These are phyloP conservation scores for Scheffersomyces amazonensis DNA, from an alignment of 805 yeast genomes.

Conservation along the genomic window DNA sequence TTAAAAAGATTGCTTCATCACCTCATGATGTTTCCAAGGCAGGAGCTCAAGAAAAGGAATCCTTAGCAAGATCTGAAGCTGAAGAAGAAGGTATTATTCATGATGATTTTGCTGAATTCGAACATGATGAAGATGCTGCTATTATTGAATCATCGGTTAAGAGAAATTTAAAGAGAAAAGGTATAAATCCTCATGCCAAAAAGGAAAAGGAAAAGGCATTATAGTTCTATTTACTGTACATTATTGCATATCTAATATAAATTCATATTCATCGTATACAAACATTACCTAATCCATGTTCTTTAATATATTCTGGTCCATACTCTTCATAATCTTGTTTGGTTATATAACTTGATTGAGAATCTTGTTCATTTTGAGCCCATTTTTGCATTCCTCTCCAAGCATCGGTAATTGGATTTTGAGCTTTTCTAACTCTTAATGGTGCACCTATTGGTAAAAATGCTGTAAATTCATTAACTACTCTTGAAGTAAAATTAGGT, in stretches of 20 bases:
- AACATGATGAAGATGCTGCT: slow-evolving; percentile 69
- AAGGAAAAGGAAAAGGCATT: slow-evolving; percentile 7
- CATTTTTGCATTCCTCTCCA: slow-evolving; percentile 95
- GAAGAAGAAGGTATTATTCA: slow-evolving; percentile 78
- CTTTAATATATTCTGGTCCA: slow-evolving; percentile 87
- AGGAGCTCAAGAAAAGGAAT: slow-evolving; percentile 84
- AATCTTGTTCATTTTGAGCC: slow-evolving; percentile 47
- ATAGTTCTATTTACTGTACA: background rate
- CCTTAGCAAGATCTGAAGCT: slow-evolving; percentile 75
- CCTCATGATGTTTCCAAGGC: slow-evolving; percentile 83
- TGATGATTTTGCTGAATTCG: slow-evolving; percentile 83
- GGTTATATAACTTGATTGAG: slow-evolving; percentile 51
- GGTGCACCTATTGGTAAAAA: slow-evolving; percentile 69
- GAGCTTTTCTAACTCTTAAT: slow-evolving; percentile 59
- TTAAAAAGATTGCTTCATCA: slow-evolving; percentile 85
- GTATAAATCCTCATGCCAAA: slow-evolving; percentile 61
- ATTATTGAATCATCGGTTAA: slow-evolving; percentile 69
- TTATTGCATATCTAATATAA: slow-evolving; percentile 1
- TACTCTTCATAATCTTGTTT: slow-evolving; percentile 77
- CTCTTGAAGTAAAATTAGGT: slow-evolving; percentile 63
- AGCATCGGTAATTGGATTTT: slow-evolving; percentile 72
- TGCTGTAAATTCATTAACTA: slow-evolving; percentile 64
- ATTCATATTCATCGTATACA: slow-evolving; percentile 19
- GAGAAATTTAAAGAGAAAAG: slow-evolving; percentile 63
- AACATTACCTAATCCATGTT: slow-evolving; percentile 75